Evolutionary conservation across 164 flowering plant species (phyloP).

Genomic region (grape (Vitis vinifera)): ASM3070453v1 NC_081806.1:8402001-8402500

Average conservation of each 20-base stretch:
- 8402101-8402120: no score
- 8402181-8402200: neutral
- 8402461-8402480: neutral
- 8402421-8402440: neutral
- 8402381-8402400: conserved; percentile 51
- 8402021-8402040: no score
- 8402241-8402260: neutral
- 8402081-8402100: no score
- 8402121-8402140: neutral
- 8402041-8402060: no score
- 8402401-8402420: conserved; percentile 69
- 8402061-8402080: no score
- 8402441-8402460: neutral
- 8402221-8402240: neutral
- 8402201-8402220: neutral
- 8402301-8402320: conserved; percentile 44
- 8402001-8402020: no score
- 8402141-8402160: neutral
- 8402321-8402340: conserved; percentile 96
- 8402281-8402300: neutral
- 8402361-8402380: conserved; percentile 63
- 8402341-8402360: conserved; percentile 70
- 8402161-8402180: neutral
- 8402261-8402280: neutral
- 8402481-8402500: neutral